Evolutionary conservation across 1,284 basidiomycete species (phyloP), one percentile per base, ranked within the genome.

Genomic region (Exobasidium rhododendri): DNA sequence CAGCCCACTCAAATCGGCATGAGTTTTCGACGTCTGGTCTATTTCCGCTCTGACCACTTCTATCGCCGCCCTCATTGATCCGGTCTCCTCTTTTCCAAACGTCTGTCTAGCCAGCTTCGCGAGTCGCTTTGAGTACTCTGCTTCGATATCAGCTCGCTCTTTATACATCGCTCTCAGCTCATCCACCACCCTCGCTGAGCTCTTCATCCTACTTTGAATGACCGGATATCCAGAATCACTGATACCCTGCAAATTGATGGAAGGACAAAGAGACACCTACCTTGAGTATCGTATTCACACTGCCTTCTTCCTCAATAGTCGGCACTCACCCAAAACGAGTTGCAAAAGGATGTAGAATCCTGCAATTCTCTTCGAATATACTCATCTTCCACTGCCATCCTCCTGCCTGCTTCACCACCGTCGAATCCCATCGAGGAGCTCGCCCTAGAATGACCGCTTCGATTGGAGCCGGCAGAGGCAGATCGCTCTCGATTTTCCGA

Each of bases 81-180:
- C 94, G 65, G 94, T 91, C 82, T 98, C 94, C 80, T 94, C 91
- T 71, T 85, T 85, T 26, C 94, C 93, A 24, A 97, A 82, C 1
- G 85, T 74, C 62, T 84, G 78, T 81, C 91, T 94, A 30, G 92
- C 85, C 26, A 98, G 83, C 80, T 91, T 93, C 24, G 85, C 82
- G 10, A 99, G 78, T 40, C 89, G 86, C 81, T 93, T 94, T 2
- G 94, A 88, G 75, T 97, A 97, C 32, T 97, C 94, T 70, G 97
- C 94, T 80, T 98, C 94, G 68, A 97, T 93, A 30, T 83, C 70
- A 10, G 90, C 87, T 69, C 90, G 85, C 80, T 96, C 92, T 78
- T 91, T 93, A 89, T 91, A 93, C 76, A 89, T 92, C 45, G 82
- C 85, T 68, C 85, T 85, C 55, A 97, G 79, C 73, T 97, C 94